Base-by-base conservation (phyloP, 805 yeast species). In the Cephaloascus fragrans region DNA sequence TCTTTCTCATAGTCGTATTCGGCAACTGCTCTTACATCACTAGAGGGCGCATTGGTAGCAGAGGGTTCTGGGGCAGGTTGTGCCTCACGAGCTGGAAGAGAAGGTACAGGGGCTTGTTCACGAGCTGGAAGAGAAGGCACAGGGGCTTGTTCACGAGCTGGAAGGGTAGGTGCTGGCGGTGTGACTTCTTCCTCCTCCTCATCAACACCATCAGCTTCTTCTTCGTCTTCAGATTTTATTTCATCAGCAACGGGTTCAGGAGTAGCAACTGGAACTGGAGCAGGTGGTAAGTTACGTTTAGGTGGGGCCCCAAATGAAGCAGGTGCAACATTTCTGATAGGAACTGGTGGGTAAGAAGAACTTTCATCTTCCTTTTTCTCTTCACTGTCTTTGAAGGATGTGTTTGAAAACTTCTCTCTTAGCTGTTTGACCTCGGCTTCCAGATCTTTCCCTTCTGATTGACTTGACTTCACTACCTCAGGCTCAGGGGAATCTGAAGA, bases 1-100 rank as follows among this genome's bases (percentile, higher is more conserved):
- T 76, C 86, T 50, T 77, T 75, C 47, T 67, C 80, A 47, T 81
- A 83, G 43, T 83, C 93, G 56, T 87, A 93, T 52, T 80, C 82
- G 4, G 93, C 97, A 43, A 75, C 56, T 2, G 97, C 98, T 26
- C 68, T 57, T 9, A 57, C 51, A 16, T 49, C 50, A 14, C 36
- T 26, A 19, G 41, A 37, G 8, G 52, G 47, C 15, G 46, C 40
- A 33, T 44, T 36, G 3, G 40, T 43, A 36, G 35, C 43, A 32
- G 34, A 9, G 10, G 34, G 15, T 10, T 9, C 34, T 10, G 34
- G 15, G 5, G 36, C 18, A 34, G 36, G 8, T 19, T 23, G 12
- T 4, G 26, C 5, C 18, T 28, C 28, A 20, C 18, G 31, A 17
- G 39, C 31, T 26, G 36, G 40, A 17, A 60, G 61, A 26, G 48